Percentiles rank a stretch among this genome's conserved stretches.
Conservation (phyloP, 352 stramenopile species). For the Albugo candida region DNA sequence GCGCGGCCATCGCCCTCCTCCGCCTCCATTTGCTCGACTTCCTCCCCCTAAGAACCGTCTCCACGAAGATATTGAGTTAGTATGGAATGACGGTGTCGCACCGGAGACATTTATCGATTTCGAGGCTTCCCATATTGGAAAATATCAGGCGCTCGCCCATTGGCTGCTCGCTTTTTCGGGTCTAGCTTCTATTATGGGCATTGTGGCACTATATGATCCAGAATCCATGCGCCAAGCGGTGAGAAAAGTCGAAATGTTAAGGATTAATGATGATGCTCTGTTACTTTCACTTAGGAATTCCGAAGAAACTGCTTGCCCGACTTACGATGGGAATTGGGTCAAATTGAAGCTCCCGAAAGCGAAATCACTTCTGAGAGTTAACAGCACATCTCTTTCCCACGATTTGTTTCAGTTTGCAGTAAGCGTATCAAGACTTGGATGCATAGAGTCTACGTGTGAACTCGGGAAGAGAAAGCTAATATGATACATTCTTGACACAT, state of each 20-base stretch:
- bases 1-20: slow-evolving; percentile 31
- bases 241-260: slow-evolving; percentile 3
- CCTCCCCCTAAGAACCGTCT: slow-evolving; percentile 32
- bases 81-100: slow-evolving; percentile 75
- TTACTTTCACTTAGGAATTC: slow-evolving; percentile 23
- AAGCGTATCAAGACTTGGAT: too few relatives aligned
- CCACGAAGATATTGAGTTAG: slow-evolving; percentile 60
- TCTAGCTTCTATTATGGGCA: slow-evolving; percentile 49
- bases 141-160: slow-evolving; percentile 49
- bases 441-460: too few relatives aligned
- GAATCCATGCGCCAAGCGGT: slow-evolving; percentile 65
- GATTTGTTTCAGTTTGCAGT: too few relatives aligned
- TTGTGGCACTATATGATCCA: slow-evolving; percentile 65
- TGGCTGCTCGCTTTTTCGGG: slow-evolving; percentile 29
- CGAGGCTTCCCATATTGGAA: slow-evolving; percentile 68
- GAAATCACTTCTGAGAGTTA: slow-evolving; percentile 18
- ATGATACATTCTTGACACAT: too few relatives aligned
- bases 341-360: slow-evolving; percentile 51
- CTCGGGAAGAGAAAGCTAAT: too few relatives aligned
- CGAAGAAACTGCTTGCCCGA: slow-evolving; percentile 55
- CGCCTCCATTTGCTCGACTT: slow-evolving; percentile 64
- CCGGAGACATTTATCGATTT: slow-evolving; percentile 80
- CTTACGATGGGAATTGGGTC: slow-evolving; percentile 64
- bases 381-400: too few relatives aligned
- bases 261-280: slow-evolving; percentile 1